Percentiles rank a stretch among this genome's conserved stretches.
Conservation (phyloP, 2,329 filamentous ascomycete species). For the Colletotrichum sublineola region DNA sequence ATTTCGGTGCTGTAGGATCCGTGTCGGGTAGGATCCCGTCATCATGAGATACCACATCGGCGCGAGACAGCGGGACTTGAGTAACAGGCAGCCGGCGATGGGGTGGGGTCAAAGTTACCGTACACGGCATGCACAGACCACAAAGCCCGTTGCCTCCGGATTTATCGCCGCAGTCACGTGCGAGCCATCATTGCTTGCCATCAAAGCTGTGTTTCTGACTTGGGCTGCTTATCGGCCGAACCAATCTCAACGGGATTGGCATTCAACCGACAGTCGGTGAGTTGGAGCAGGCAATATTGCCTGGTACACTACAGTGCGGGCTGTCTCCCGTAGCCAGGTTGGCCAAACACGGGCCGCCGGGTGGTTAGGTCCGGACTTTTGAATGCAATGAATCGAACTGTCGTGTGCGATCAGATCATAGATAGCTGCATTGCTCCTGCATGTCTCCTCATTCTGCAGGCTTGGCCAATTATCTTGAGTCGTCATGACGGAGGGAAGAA, state of each 20-base stretch:
- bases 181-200: slow-evolving; percentile 13
- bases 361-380: slow-evolving; percentile 6
- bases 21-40: not conserved
- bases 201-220: slow-evolving; percentile 1
- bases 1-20: not conserved
- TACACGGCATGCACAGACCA: slow-evolving; percentile 24
- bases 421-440: not conserved
- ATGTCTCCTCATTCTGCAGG: not conserved
- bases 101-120: not conserved
- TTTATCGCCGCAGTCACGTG: slow-evolving; percentile 2
- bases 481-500: slow-evolving; percentile 1
- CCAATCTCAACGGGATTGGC: not conserved
- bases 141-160: not conserved
- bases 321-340: not conserved
- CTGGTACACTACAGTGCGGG: not conserved
- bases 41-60: not conserved
- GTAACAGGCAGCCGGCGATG: not conserved
- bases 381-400: slow-evolving; percentile 5
- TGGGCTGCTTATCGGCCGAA: not conserved
- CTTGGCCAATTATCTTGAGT: not conserved
- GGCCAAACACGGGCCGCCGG: slow-evolving; percentile 1
- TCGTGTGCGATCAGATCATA: slow-evolving; percentile 5
- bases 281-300: not conserved
- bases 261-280: not conserved
- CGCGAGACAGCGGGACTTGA: not conserved